Conservation (phyloP, 257 asterid genomes). For the Gentiana dahurica region DNA sequence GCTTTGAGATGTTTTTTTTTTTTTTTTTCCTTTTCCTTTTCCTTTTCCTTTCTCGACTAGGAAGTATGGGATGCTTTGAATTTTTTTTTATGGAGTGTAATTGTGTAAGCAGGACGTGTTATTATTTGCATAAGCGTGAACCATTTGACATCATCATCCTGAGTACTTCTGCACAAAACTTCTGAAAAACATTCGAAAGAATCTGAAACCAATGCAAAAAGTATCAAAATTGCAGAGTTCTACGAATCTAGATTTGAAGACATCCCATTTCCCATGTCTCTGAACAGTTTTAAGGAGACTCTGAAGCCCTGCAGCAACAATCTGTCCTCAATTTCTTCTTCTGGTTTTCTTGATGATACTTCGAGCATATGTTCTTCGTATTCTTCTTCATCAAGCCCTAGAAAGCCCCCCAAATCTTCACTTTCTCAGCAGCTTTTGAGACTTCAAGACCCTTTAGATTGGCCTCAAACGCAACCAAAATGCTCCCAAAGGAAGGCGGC, state of each 20-base stretch:
- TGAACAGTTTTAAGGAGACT: constrained; percentile 73
- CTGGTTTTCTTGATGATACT: constrained; percentile 18
- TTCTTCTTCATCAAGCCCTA: constrained; percentile 31
- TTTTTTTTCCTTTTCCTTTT: too few species aligned
- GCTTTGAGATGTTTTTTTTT: too few species aligned
- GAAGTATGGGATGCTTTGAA: too few species aligned
- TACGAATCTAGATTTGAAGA: neutral
- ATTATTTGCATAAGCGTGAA: too few species aligned
- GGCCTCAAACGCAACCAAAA: constrained; percentile 10
- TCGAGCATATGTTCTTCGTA: constrained; percentile 26
- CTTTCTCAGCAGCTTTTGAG: constrained; percentile 62
- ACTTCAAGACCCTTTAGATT: constrained; percentile 31
- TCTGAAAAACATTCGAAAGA: too few species aligned
- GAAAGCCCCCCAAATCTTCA: constrained; percentile 89
- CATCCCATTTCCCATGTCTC: constrained; percentile 42
- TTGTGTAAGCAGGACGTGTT: too few species aligned
- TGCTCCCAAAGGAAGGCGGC: neutral
- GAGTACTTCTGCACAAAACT: too few species aligned
- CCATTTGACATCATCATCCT: too few species aligned
- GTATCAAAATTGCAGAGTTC: neutral
- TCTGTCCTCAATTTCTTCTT: constrained; percentile 16
- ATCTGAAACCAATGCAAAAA: too few species aligned
- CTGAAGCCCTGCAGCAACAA: constrained; percentile 58
- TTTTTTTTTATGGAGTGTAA: too few species aligned
- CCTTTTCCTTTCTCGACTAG: too few species aligned